Evolutionary conservation across 192 early-diverging fungal genomes (phyloP).

Genomic region (Ramicandelaber brevisporus): DNA sequence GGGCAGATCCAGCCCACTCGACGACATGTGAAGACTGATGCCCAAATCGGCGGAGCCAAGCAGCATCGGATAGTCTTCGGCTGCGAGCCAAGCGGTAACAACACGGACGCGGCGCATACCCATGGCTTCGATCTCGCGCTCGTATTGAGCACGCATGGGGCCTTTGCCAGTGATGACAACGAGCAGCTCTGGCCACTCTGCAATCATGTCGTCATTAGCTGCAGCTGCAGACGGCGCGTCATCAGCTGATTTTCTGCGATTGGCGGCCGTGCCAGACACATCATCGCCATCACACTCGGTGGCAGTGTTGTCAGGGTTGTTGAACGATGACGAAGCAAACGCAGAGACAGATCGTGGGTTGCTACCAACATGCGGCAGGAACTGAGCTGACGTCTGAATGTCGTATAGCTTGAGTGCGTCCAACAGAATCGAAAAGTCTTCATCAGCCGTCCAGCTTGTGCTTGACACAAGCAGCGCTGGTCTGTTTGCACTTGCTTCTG

Average conservation of each 20-base stretch:
- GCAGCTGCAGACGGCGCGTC: background rate
- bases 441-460: constrained; percentile 90
- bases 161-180: constrained; percentile 89
- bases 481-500: constrained; percentile 16
- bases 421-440: constrained; percentile 72
- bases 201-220: constrained; percentile 3
- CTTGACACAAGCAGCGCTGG: constrained; percentile 63
- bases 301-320: no score
- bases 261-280: no score
- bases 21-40: constrained; percentile 78
- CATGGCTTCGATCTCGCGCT: constrained; percentile 27
- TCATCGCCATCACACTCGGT: no score
- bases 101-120: constrained; percentile 25
- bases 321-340: no score
- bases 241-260: no score
- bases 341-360: no score
- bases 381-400: constrained; percentile 2
- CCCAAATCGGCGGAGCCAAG: constrained; percentile 88
- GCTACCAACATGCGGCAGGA: no score
- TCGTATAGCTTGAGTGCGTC: constrained; percentile 35
- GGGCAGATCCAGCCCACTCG: constrained; percentile 83
- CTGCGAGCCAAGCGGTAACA: constrained; percentile 52
- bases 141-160: constrained; percentile 44
- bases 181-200: constrained; percentile 23
- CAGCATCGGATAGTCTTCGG: constrained; percentile 62